Evolutionary conservation across 2,329 filamentous ascomycete species (phyloP).

Genomic region (Amesomyces nigricolor): DNA sequence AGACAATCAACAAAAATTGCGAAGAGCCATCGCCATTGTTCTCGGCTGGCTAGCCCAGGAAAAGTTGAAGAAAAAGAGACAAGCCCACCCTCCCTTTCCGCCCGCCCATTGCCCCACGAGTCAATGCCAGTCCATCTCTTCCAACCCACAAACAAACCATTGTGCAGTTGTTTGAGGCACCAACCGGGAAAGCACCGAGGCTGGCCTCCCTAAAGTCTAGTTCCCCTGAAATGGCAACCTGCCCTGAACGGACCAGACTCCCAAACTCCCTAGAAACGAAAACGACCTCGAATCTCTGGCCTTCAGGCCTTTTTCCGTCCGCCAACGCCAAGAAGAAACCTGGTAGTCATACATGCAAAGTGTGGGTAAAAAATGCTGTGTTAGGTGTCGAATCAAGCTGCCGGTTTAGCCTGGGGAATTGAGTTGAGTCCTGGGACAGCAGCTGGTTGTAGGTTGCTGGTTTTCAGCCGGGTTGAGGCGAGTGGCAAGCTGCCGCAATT

Average conservation of each 20-base stretch:
- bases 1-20: background rate
- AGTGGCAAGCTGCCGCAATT: background rate
- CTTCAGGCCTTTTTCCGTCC: background rate
- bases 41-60: background rate
- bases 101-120: too few species aligned
- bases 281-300: background rate
- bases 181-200: too few species aligned
- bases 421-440: background rate
- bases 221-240: background rate
- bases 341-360: conserved; percentile 11
- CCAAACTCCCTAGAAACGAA: background rate
- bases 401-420: background rate
- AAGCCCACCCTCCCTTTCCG: too few species aligned
- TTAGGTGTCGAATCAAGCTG: background rate
- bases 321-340: background rate
- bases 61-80: background rate
- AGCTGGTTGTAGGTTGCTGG: background rate
- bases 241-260: background rate
- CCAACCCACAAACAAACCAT: background rate
- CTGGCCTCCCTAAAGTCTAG: background rate
- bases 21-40: background rate
- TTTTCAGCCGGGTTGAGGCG: background rate
- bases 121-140: background rate
- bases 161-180: background rate
- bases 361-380: conserved; percentile 8